Evolutionary conservation across 2,329 filamentous ascomycete species (phyloP), one percentile per base, ranked within the genome.

Genomic region (Diaporthe aspalathi): DNA sequence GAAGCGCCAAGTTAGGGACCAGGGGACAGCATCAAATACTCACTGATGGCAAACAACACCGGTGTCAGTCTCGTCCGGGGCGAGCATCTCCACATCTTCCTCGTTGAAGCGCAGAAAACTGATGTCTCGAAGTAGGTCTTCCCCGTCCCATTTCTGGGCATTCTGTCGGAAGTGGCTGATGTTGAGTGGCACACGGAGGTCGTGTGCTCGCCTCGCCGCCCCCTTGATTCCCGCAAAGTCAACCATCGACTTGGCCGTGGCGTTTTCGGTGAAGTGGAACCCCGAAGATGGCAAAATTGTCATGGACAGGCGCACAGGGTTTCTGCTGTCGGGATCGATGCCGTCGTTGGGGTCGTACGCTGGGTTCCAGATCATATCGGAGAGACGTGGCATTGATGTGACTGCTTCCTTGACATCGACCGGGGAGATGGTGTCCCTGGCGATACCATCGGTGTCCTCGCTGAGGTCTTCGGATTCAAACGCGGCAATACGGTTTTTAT

Each of bases 21-120:
- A 17, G 9, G 14, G 16, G 14, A 27, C 16, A 7, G 43, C 43
- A 43, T 60, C 11, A 22, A 43, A 14, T 27, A 27, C 67, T 52
- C 32, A 68, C 67, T 73, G 77, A 53, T 79, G 80, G 65, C 80
- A 77, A 5, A 77, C 56, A 22, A 79, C 66, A 22, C 74, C 74
- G 12, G 74, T 73, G 3, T 74, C 68, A 12, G 67, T 63, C 17
- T 72, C 72, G 35, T 76, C 76, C 4, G 84, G 78, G 16, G 79
- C 80, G 35, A 83, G 75, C 40, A 89, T 78, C 76, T 88, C 87
- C 32, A 88, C 74, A 40, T 86, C 85, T 60, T 83, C 82, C 71
- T 83, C 81, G 73, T 84, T 86, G 12, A 84, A 83, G n/a, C 87
- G 84, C 29, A 89, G 75, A 38, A 89, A 78, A 63, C 72, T 70